A percentile compares a stretch with the other conserved stretches of the same genome.
Conservation (phyloP, 495 filamentous ascomycete species). For the Polyplosphaeria fusca region DNA sequence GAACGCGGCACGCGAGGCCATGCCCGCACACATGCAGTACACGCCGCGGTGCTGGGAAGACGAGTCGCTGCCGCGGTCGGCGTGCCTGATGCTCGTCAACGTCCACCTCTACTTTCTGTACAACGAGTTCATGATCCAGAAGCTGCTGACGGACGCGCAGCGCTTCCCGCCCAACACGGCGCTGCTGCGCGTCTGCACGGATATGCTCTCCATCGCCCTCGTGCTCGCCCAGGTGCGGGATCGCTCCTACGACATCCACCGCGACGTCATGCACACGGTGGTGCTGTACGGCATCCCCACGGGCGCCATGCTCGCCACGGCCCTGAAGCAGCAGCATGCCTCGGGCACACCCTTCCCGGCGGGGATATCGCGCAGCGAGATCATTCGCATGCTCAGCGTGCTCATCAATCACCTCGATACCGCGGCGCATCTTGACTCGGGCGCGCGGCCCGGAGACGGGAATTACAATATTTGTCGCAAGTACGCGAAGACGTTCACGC, state of each 20-base stretch:
- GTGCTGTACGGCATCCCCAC: constrained; percentile 19
- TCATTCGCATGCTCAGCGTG: constrained; percentile 14
- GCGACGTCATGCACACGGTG: constrained; percentile 9
- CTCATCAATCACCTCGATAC: constrained; percentile 16
- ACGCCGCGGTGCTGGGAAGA: constrained; percentile 5
- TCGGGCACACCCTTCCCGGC: constrained; percentile 1
- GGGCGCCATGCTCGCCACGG: constrained; percentile 8
- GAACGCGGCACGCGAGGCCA: neutral
- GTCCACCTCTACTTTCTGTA: constrained; percentile 15
- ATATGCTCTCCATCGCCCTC: constrained; percentile 5
- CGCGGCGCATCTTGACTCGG: neutral
- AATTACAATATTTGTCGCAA: constrained; percentile 19
- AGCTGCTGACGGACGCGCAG: constrained; percentile 5
- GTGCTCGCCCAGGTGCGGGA: constrained; percentile 5
- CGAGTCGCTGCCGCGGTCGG: neutral
- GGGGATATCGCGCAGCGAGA: constrained; percentile 15
- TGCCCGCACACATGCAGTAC: constrained; percentile 16
- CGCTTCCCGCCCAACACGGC: constrained; percentile 1
- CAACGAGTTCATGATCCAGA: constrained; percentile 27
- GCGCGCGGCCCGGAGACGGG: constrained; percentile 7
- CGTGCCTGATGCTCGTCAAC: constrained; percentile 5
- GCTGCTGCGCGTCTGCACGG: constrained; percentile 7
- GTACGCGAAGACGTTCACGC: constrained; percentile 9
- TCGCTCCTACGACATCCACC: constrained; percentile 16
- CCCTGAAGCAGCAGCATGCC: constrained; percentile 13